Base-by-base conservation (phyloP, 2,329 filamentous ascomycete species). In the Cladosporium sp. region DNA sequence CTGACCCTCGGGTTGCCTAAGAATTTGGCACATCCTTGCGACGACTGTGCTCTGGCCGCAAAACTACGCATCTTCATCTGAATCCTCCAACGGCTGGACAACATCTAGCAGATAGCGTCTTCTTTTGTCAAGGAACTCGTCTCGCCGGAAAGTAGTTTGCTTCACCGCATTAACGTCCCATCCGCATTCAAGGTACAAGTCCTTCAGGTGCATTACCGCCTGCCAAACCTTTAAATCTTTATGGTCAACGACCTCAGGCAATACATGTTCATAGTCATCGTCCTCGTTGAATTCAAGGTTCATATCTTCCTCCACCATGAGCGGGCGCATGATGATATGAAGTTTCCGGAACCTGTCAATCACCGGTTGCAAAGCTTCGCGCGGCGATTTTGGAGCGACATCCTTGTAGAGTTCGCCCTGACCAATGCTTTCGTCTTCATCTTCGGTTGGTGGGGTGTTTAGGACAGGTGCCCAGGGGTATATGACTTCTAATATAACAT, bases 41-140 rank as follows among this genome's bases (percentile, higher is more conserved):
- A 28, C 22, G 2, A 7, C 16, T 18, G 2, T 18, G 16, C 16
- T 18, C 16, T 18, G 16, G 16, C 16, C 2, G 16, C 16, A 18
- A 18, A 18, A 18, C 16, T 18, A 18, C 16, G 16, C 16, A 18
- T 18, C 16, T 2, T 18, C 22, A 28, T 28, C 22, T 7, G 22
- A 28, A 4, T 4, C 7, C 22, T 28, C 22, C 2, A 28, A 28
- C 22, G 22, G 22, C 22, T 28, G 4, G 22, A 28, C 22, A 7
- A 28, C 3, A 7, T 28, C 22, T 7, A 28, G 22, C 4, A 28
- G 7, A 28, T 28, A 28, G 22, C 22, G 22, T 28, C 22, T 28
- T 16, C 44, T 46, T 11, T 46, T 46, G 7, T 46, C 44, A 1
- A 46, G 4, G 13, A 46, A 46, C 33, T 46, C 44, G 11, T 46